A percentile compares a stretch with the other conserved stretches of the same genome.
phyloP scores from a whole-genome alignment of 352 stramenopile species.

The Pythium rishiriense region DNA sequence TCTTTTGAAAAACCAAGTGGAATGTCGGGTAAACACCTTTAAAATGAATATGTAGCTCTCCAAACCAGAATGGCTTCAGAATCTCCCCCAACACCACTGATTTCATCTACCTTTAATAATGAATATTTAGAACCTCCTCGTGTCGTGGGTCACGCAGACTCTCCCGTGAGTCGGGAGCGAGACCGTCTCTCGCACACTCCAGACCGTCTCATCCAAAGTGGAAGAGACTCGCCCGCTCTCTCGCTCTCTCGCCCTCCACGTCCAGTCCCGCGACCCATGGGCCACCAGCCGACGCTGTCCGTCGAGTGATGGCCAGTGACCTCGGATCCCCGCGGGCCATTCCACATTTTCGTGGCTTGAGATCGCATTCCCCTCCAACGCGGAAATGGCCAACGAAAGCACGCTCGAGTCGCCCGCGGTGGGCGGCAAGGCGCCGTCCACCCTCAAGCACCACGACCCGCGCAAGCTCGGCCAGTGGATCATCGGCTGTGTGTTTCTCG shows the following conservation, averaged over 20 bases:
- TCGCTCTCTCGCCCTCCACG: not conserved
- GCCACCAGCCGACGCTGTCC: not conserved
- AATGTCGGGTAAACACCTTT: no score
- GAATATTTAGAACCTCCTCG: not conserved
- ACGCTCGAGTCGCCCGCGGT: not conserved
- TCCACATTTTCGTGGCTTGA: not conserved
- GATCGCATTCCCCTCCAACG: not conserved
- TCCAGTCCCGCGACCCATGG: not conserved
- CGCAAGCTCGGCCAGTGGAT: constrained; percentile 40
- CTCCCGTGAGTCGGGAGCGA: not conserved
- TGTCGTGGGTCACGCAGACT: not conserved
- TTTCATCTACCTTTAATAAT: not conserved
- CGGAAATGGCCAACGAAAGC: not conserved
- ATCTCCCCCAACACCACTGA: no score
- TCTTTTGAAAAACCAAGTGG: no score
- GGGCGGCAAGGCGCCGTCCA: not conserved
- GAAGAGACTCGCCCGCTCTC: no score
- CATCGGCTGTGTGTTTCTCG: constrained; percentile 71
- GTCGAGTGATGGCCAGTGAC: not conserved
- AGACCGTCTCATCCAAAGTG: not conserved
- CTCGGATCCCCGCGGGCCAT: not conserved
- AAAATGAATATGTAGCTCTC: no score
- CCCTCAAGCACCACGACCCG: not conserved
- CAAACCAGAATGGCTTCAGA: no score
- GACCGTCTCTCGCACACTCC: not conserved